Conservation (phyloP, 148 eudicot genomes). For the Persicaria tinctoria region DNA sequence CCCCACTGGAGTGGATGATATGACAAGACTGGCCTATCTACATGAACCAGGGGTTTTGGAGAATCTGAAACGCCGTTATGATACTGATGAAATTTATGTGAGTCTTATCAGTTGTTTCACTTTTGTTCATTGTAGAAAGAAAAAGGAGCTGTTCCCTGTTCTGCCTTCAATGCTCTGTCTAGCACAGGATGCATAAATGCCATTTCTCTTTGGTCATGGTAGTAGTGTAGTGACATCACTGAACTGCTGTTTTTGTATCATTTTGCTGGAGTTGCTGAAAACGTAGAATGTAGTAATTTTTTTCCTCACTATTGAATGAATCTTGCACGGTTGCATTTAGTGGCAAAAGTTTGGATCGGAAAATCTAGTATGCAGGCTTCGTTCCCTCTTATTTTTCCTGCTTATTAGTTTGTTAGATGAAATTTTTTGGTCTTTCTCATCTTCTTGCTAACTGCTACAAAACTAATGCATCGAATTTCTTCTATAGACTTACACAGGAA, state of each 20-base stretch:
- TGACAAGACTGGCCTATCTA: constrained; percentile 71
- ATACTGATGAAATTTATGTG: constrained; percentile 61
- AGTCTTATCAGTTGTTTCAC: constrained; percentile 13
- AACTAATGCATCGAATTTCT: constrained; percentile 9
- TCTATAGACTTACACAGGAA: constrained; percentile 87
- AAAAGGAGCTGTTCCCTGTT: background rate
- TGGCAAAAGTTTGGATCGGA: background rate
- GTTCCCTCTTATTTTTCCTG: background rate
- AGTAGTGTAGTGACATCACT: background rate
- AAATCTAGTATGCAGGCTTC: background rate
- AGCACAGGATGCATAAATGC: background rate
- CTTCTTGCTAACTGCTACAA: background rate
- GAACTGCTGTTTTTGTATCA: too few relatives aligned
- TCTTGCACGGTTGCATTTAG: background rate
- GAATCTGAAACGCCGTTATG: constrained; percentile 58
- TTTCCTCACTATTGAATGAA: background rate
- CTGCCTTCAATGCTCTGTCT: background rate
- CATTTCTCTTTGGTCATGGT: background rate
- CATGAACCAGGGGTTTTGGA: constrained; percentile 76
- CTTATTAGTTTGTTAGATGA: background rate
- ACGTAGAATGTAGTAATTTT: background rate
- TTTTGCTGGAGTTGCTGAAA: background rate
- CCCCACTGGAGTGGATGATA: constrained; percentile 59
- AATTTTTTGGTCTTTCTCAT: background rate
- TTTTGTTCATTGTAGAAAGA: background rate